Percentiles rank a stretch among this genome's conserved stretches.
Evolutionary conservation across 176 grass and related monocot genomes (phyloP).

Genomic region (Ananas comosus): DNA sequence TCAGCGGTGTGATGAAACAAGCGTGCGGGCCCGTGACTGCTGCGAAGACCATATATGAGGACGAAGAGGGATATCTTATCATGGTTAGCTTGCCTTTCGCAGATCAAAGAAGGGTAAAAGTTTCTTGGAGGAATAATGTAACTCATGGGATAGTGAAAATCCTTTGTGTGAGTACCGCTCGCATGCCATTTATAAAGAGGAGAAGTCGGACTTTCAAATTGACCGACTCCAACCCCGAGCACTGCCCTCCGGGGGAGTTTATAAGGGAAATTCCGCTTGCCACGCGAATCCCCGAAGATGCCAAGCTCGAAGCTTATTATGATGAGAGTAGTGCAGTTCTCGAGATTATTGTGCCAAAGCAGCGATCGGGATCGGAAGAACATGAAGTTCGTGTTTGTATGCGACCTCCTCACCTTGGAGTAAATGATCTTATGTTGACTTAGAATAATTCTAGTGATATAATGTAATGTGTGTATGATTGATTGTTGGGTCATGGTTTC

Average conservation of each 20-base stretch:
- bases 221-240: slow-evolving; percentile 51
- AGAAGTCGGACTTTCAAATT: slow-evolving; percentile 66
- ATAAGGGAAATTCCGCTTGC: slow-evolving; percentile 75
- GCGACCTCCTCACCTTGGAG: slow-evolving; percentile 76
- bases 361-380: slow-evolving; percentile 64
- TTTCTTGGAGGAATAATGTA: slow-evolving; percentile 84
- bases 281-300: slow-evolving; percentile 84
- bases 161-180: slow-evolving; percentile 65
- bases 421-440: slow-evolving; percentile 68
- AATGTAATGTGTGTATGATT: background rate
- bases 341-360: slow-evolving; percentile 94
- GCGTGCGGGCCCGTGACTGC: slow-evolving; percentile 65
- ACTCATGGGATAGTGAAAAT: slow-evolving; percentile 90
- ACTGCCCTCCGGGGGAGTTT: slow-evolving; percentile 89
- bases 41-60: slow-evolving; percentile 88
- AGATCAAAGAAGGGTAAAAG: slow-evolving; percentile 87
- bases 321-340: slow-evolving; percentile 66
- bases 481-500: background rate
- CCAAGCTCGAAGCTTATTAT: slow-evolving; percentile 87
- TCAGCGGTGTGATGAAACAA: slow-evolving; percentile 77
- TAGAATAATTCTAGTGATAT: slow-evolving; percentile 4
- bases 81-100: slow-evolving; percentile 82
- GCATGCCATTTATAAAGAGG: slow-evolving; percentile 48
- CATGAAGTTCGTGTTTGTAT: slow-evolving; percentile 90
- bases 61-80: slow-evolving; percentile 72